Evolutionary conservation across 2,329 filamentous ascomycete genomes (phyloP).

Genomic region (Aspergillus sp.): DNA sequence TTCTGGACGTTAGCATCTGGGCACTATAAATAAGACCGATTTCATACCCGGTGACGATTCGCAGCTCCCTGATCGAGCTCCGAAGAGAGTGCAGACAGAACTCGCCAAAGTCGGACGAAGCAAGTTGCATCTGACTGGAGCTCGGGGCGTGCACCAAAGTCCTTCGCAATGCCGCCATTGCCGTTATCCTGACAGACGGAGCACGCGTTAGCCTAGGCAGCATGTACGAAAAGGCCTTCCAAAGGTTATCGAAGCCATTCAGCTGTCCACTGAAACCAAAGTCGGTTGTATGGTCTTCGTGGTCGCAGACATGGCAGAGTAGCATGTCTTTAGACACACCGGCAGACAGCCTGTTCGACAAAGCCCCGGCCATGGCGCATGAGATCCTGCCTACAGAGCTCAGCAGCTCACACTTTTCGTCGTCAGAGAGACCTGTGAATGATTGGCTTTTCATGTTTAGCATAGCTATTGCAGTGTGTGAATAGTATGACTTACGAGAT

Average conservation of each 20-base stretch:
- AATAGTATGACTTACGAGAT: slow-evolving; percentile 39
- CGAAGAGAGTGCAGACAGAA: slow-evolving; percentile 74
- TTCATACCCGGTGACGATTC: slow-evolving; percentile 62
- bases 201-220: slow-evolving; percentile 38
- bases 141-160: slow-evolving; percentile 59
- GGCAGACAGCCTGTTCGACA: slow-evolving; percentile 25
- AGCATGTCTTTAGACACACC: slow-evolving; percentile 16
- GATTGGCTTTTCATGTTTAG: slow-evolving; percentile 19
- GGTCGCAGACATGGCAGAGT: slow-evolving; percentile 31
- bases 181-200: slow-evolving; percentile 55
- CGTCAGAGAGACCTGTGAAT: slow-evolving; percentile 42
- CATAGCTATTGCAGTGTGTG: background rate
- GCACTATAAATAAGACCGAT: background rate
- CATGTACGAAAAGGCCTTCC: slow-evolving; percentile 36
- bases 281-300: slow-evolving; percentile 13
- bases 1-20: slow-evolving; percentile 20
- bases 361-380: slow-evolving; percentile 46
- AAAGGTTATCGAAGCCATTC: slow-evolving; percentile 22
- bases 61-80: slow-evolving; percentile 75
- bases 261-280: slow-evolving; percentile 7
- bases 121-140: slow-evolving; percentile 54
- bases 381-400: slow-evolving; percentile 48
- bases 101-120: slow-evolving; percentile 59
- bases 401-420: slow-evolving; percentile 45
- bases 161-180: slow-evolving; percentile 62